These are phyloP conservation scores for Leccinellum albellum DNA, from an alignment of 768 basidiomycete genomes.

Conservation along the genomic window DNA sequence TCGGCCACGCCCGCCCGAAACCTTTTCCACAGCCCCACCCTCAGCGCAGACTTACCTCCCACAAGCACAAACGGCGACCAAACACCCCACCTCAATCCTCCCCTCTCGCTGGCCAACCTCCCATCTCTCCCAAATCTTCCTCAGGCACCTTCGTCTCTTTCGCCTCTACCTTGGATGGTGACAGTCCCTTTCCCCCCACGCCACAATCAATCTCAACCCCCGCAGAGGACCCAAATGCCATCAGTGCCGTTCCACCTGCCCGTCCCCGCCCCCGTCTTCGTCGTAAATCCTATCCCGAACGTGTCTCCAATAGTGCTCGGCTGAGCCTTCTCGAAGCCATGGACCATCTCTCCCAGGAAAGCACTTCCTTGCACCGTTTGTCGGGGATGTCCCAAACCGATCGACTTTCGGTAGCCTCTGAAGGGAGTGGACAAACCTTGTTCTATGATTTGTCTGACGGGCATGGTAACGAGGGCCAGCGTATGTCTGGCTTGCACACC, in stretches of 20 bases:
- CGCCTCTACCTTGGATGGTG: slow-evolving; percentile 18
- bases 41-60: slow-evolving; percentile 3
- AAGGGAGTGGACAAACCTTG: slow-evolving; percentile 25
- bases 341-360: slow-evolving; percentile 24
- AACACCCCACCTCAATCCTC: slow-evolving; percentile 15
- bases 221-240: not conserved
- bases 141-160: slow-evolving; percentile 25
- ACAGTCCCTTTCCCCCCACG: not conserved
- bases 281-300: slow-evolving; percentile 25
- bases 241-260: not conserved
- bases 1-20: not conserved
- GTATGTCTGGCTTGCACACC: slow-evolving; percentile 8
- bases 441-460: slow-evolving; percentile 21
- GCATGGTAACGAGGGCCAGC: not conserved
- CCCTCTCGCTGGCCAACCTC: slow-evolving; percentile 5
- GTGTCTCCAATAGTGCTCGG: slow-evolving; percentile 18
- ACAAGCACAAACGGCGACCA: slow-evolving; percentile 12
- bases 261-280: slow-evolving; percentile 13
- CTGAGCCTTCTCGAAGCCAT: slow-evolving; percentile 28
- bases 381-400: slow-evolving; percentile 7
- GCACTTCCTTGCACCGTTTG: not conserved
- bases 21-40: slow-evolving; percentile 1
- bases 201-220: not conserved
- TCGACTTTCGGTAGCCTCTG: slow-evolving; percentile 23
- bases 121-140: slow-evolving; percentile 29